Percentiles rank a stretch among this genome's conserved stretches.
Conservation (phyloP, 306 rosid genomes). For the Aeschynomene evenia region DNA sequence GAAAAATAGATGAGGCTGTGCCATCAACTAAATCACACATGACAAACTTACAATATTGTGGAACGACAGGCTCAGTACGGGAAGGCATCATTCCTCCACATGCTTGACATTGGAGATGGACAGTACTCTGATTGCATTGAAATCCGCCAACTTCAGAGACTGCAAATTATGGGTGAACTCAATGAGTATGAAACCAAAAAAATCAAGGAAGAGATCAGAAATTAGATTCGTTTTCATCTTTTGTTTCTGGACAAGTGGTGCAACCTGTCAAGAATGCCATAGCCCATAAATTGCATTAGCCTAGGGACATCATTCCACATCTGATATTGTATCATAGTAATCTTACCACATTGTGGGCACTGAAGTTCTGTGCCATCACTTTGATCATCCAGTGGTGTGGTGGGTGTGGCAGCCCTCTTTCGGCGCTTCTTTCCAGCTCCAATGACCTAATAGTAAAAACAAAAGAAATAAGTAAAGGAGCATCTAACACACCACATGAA, state of each 20-base stretch:
- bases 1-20: background rate
- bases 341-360: constrained; percentile 88
- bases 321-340: constrained; percentile 4
- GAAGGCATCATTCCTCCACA: constrained; percentile 99
- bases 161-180: constrained; percentile 34
- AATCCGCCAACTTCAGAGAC: constrained; percentile 64
- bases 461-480: background rate
- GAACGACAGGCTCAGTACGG: constrained; percentile 43
- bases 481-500: background rate
- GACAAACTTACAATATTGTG: constrained; percentile 76
- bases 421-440: constrained; percentile 46
- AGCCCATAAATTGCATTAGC: background rate
- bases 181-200: constrained; percentile 5
- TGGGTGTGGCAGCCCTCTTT: constrained; percentile 49
- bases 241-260: background rate
- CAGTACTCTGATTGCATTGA: constrained; percentile 55
- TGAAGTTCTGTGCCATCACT: constrained; percentile 44
- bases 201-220: constrained; percentile 2
- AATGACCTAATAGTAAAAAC: constrained; percentile 52
- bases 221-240: background rate
- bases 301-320: constrained; percentile 12
- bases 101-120: constrained; percentile 84
- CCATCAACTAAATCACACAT: constrained; percentile 19
- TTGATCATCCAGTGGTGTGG: constrained; percentile 41
- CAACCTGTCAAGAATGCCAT: background rate